Evolutionary conservation across 1,284 basidiomycete genomes (phyloP), one percentile per base, ranked within the genome.

Genomic region (Ceratobasidium sp.): DNA sequence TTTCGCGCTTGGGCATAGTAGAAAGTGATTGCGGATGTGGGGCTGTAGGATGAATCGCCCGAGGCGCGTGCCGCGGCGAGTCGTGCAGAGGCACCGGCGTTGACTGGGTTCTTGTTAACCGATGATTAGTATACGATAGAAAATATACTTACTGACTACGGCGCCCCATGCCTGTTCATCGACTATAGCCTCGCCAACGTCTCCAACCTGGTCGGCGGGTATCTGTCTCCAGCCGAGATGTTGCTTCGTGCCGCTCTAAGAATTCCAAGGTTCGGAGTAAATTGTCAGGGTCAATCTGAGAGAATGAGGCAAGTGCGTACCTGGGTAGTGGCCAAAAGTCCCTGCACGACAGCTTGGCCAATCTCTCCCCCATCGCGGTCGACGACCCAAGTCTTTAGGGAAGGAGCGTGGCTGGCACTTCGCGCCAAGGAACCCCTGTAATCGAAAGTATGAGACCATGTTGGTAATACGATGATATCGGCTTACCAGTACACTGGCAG

Each of bases 301-400:
- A 29, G 43, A 24, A 13, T 1, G 19, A 48, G n/a, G 7, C 13
- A n/a, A 34, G 2, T 34, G 34, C 39, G 6, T 24, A 71, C 68
- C 43, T 41, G 69, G 46, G 58, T 62, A 6, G 66, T 71, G 22
- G 56, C 69, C 8, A 72, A 22, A 4, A 62, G 39, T 11, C 69
- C 69, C 27, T 62, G 69, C 5, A 51, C 69, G 3, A 72, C 58
- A n/a, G 79, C 78, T 24, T 80, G 76, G 3, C 86, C 85, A 48
- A 87, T 79, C 4, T 79, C 79, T 0, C 81, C 81, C 19, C 82
- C 83, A 77, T 86, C 86, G 46, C 84, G 81, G 79, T 86, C 83
- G 72, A 86, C 81, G 59, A 86, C 81, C 77, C 83, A 83, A 0
- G 84, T 83, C 9, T 81, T 81, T 29, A 86, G 81, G 59, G 83